phyloP scores from a whole-genome alignment of 345 rosid species.

The Abelmoschus esculentus region DNA sequence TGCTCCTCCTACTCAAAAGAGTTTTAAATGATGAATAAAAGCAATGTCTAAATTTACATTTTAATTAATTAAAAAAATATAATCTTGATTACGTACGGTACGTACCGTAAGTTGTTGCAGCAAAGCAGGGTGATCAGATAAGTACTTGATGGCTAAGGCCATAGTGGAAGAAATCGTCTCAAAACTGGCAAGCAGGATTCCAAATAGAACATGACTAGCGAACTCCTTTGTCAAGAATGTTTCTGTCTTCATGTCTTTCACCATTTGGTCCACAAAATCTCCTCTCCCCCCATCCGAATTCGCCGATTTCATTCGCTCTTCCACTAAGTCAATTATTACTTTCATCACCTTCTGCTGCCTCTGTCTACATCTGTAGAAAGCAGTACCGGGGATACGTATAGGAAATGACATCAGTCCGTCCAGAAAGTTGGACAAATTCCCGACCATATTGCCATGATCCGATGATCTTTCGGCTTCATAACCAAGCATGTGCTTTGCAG shows the following conservation, averaged over 20 bases:
- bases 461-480: slow-evolving; percentile 18
- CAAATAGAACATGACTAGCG: neutral
- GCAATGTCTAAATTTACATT: too few relatives aligned
- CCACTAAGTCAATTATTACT: neutral
- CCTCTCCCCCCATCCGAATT: neutral
- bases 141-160: neutral
- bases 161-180: slow-evolving; percentile 8
- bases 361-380: slow-evolving; percentile 20
- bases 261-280: slow-evolving; percentile 19
- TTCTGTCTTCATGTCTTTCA: slow-evolving; percentile 20
- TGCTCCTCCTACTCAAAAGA: slow-evolving; percentile 13
- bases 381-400: slow-evolving; percentile 27
- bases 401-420: slow-evolving; percentile 30
- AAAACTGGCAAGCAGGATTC: slow-evolving; percentile 3
- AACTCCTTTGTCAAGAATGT: slow-evolving; percentile 8
- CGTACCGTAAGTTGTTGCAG: neutral
- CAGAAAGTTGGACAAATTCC: slow-evolving; percentile 1
- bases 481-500: slow-evolving; percentile 17
- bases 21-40: neutral
- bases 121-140: neutral
- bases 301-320: slow-evolving; percentile 8
- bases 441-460: slow-evolving; percentile 7
- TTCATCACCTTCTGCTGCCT: slow-evolving; percentile 7
- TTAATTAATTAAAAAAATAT: too few relatives aligned
- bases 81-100: neutral